Percentiles rank a stretch among this genome's conserved stretches.
Conservation (phyloP, 2,329 filamentous ascomycete species). For the Penicillium sp. region DNA sequence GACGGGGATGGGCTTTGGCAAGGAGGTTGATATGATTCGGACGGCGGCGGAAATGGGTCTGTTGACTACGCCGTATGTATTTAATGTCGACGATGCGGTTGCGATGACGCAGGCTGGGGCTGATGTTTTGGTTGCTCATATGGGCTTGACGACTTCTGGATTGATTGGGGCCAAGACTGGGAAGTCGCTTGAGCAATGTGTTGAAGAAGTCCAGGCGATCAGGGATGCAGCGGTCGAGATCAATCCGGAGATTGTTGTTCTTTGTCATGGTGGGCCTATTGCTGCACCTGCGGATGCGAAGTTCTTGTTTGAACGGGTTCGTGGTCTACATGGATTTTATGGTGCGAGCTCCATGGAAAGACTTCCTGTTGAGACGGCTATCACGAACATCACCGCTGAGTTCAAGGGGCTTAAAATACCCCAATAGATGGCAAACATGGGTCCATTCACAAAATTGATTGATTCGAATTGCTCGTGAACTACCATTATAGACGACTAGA, state of each 20-base stretch:
- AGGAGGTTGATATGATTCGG: constrained; percentile 65
- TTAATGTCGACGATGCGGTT: constrained; percentile 59
- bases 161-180: constrained; percentile 63
- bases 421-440: neutral
- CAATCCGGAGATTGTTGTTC: constrained; percentile 60
- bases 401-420: constrained; percentile 49
- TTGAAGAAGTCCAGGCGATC: constrained; percentile 61
- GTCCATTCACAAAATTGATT: too few relatives aligned
- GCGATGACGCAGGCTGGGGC: constrained; percentile 64
- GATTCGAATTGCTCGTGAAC: too few relatives aligned
- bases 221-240: constrained; percentile 58
- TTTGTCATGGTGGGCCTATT: constrained; percentile 69
- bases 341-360: constrained; percentile 68
- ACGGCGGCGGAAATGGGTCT: constrained; percentile 59
- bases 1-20: constrained; percentile 66
- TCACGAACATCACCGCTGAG: constrained; percentile 54
- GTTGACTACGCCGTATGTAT: constrained; percentile 68
- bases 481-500: too few relatives aligned
- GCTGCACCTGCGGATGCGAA: constrained; percentile 61
- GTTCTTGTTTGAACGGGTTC: constrained; percentile 60
- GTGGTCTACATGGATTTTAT: constrained; percentile 67
- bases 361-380: constrained; percentile 64
- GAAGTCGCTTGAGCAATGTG: constrained; percentile 62
- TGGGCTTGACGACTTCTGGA: constrained; percentile 66
- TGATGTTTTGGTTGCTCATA: constrained; percentile 66